phyloP scores from a whole-genome alignment of 2,329 filamentous ascomycete genomes.

The Aureobasidium sp. region DNA sequence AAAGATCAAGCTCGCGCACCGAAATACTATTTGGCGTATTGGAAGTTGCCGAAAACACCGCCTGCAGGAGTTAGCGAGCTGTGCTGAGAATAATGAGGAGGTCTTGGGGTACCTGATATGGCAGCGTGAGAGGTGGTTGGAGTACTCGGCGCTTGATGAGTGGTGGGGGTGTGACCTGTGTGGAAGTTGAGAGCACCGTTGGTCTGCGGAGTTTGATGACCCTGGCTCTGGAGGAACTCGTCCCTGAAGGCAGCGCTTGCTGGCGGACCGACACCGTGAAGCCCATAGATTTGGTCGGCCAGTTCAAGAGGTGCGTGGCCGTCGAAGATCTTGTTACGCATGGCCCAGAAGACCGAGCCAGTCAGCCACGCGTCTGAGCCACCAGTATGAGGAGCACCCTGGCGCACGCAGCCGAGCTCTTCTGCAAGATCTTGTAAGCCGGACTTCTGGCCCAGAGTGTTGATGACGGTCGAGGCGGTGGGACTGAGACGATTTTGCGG shows the following conservation, averaged over 20 bases:
- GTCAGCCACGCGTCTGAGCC: slow-evolving; percentile 91
- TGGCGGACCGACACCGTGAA: slow-evolving; percentile 55
- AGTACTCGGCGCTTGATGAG: slow-evolving; percentile 55
- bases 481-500: slow-evolving; percentile 45
- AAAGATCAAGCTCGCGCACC: slow-evolving; percentile 5
- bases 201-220: slow-evolving; percentile 41
- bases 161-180: slow-evolving; percentile 30
- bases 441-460: slow-evolving; percentile 82
- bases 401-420: slow-evolving; percentile 79
- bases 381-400: slow-evolving; percentile 84
- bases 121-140: slow-evolving; percentile 52
- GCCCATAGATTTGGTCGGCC: slow-evolving; percentile 89
- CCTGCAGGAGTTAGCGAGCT: slow-evolving; percentile 14
- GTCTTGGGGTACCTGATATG: slow-evolving; percentile 30
- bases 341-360: slow-evolving; percentile 89
- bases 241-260: slow-evolving; percentile 47
- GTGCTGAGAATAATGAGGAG: slow-evolving; percentile 14
- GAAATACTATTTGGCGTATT: slow-evolving; percentile 14
- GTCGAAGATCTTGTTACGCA: slow-evolving; percentile 81
- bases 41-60: slow-evolving; percentile 15
- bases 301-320: slow-evolving; percentile 69
- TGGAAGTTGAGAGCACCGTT: slow-evolving; percentile 28
- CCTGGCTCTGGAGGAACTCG: slow-evolving; percentile 26
- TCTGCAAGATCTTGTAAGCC: slow-evolving; percentile 92
- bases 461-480: slow-evolving; percentile 64